phyloP scores from a whole-genome alignment of 257 asterid species.

The Coffea canephora region DNA sequence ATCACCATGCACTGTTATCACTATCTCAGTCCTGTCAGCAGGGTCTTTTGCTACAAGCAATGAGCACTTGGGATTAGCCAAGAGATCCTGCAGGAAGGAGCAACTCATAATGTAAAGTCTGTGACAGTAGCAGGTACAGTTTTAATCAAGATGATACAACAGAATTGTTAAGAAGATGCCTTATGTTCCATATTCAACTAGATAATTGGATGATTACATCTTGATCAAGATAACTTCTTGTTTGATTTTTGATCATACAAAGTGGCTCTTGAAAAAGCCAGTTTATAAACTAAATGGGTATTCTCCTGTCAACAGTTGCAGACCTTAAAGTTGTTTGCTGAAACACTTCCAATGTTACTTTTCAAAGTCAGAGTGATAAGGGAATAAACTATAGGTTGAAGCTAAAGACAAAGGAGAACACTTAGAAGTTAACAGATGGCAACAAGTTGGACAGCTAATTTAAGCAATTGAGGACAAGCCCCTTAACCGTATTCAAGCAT shows the following conservation, averaged over 20 bases:
- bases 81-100: slow-evolving; percentile 71
- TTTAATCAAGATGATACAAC: background rate
- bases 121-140: slow-evolving; percentile 1
- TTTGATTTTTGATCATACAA: background rate
- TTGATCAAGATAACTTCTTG: background rate
- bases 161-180: background rate
- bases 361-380: background rate
- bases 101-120: slow-evolving; percentile 12
- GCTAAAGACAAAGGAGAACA: background rate
- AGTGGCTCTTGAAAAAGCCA: background rate
- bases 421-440: background rate
- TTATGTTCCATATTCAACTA: background rate
- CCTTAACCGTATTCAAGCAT: background rate
- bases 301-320: background rate
- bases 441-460: background rate
- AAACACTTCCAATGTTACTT: background rate
- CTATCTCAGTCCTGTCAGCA: slow-evolving; percentile 80
- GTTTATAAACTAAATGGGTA: background rate
- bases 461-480: background rate
- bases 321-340: background rate
- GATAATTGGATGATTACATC: background rate
- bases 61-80: slow-evolving; percentile 81
- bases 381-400: background rate
- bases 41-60: slow-evolving; percentile 96
- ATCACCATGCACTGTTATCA: slow-evolving; percentile 80